A percentile compares a stretch with the other conserved stretches of the same genome.
phyloP scores from a whole-genome alignment of 2,329 filamentous ascomycete genomes.

The Rhytidhysteron rufulum region DNA sequence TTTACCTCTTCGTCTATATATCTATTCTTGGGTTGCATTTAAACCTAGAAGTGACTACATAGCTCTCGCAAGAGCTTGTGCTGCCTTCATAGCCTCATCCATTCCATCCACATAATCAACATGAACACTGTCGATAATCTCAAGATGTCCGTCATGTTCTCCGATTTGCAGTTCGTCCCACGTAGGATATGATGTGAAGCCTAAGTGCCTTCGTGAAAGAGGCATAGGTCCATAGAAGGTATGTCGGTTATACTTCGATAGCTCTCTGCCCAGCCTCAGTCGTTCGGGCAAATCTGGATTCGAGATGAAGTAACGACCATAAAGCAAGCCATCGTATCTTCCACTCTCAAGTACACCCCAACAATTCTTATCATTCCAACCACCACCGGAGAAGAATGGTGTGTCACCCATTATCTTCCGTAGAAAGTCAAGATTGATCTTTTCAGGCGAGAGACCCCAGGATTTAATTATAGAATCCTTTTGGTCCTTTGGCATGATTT shows the following conservation, averaged over 20 bases:
- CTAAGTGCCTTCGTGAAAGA: slow-evolving; percentile 10
- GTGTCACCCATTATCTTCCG: slow-evolving; percentile 50
- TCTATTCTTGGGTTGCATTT: too few relatives aligned
- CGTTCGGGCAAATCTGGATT: slow-evolving; percentile 45
- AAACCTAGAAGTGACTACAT: too few relatives aligned
- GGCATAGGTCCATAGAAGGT: slow-evolving; percentile 20
- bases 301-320: slow-evolving; percentile 42
- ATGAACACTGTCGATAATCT: background rate
- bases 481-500: slow-evolving; percentile 47
- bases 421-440: slow-evolving; percentile 47
- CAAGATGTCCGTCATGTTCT: background rate
- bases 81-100: background rate
- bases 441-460: slow-evolving; percentile 40
- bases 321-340: slow-evolving; percentile 34
- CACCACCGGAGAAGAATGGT: slow-evolving; percentile 54
- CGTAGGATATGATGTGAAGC: slow-evolving; percentile 18
- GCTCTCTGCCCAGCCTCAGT: slow-evolving; percentile 30
- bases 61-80: too few relatives aligned
- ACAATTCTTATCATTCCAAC: slow-evolving; percentile 49
- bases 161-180: slow-evolving; percentile 7
- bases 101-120: background rate
- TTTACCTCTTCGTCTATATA: too few relatives aligned
- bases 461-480: slow-evolving; percentile 48
- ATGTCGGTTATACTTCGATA: slow-evolving; percentile 37
- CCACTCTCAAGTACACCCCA: slow-evolving; percentile 46